Evolutionary conservation across 805 yeast species (phyloP), one percentile per base, ranked within the genome.

Genomic region (Suhomyces prunicola): DNA sequence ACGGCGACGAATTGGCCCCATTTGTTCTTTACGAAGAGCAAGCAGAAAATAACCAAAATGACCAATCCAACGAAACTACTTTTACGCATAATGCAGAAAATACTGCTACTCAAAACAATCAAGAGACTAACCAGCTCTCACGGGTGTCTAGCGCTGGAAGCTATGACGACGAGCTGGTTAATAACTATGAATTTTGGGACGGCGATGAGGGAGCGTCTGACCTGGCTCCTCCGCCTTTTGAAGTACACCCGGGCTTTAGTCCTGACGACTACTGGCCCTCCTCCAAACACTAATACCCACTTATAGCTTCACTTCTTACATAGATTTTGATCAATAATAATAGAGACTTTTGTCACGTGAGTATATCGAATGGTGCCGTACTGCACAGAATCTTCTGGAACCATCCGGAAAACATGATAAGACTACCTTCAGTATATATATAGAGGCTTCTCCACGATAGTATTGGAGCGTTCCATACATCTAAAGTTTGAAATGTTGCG

Each of bases 181-280:
- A 67, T 42, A 58, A 62, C 46, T 69, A 69, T 52, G 65, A 64
- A 22, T 51, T 60, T 19, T 62, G 67, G 59, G 53, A 53, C 12
- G 55, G 53, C 23, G 57, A 54, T 5, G 59, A 51, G 15, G 56
- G 50, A 17, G 44, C 41, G 5, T 47, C 54, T 15, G 42, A 31
- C 2, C 45, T 19, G 31, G 49, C 47, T 10, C 80, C 78, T 1
- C 81, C 82, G 10, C 69, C 74, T 2, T 81, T 81, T 57, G 68
- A 68, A 44, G 73, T 76, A 5, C 73, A 71, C 52, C 77, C 82
- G 0, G 83, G 83, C 3, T 81, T 72, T 58, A 59, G 60, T 13
- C 51, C 52, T 6, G 79, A 71, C 4, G 84, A 80, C 59, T 81
- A 81, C 61, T 79, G 80, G 76, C 76, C 50, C 29, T 46, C 52